Base-by-base conservation (phyloP, 805 yeast species). In the Wickerhamiella cacticola region DNA sequence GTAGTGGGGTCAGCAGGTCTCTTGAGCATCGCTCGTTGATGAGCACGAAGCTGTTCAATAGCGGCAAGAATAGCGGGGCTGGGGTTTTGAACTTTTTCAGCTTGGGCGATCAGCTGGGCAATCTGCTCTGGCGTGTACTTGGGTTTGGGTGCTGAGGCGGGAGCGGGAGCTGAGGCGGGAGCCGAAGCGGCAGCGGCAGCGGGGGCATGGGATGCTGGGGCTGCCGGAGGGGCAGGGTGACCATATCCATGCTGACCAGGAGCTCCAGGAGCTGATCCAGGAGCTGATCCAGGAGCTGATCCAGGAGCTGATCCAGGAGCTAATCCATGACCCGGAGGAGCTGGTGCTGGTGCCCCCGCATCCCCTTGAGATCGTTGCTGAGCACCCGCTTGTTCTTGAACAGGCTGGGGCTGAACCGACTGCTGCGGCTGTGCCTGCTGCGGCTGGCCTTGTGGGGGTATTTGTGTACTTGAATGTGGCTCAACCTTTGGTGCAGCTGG, bases 51-150 rank as follows among this genome's bases (percentile, higher is more conserved):
- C 51, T 63, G 66, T 46, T 58, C 60, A 36, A 64, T 53, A 39
- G 65, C 66, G 28, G 62, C 62, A 39, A 53, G 50, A 19, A 64
- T 59, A 23, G 58, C 55, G 5, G 65, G 61, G 5, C 63, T 52
- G 13, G 68, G 68, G 48, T 63, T 64, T 22, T 56, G 56, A 38
- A 64, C 63, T 47, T 61, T 61, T 50, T 60, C 63, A 21, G 68
- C 68, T 53, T 62, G 59, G 5, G 59, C 64, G 16, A 64, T 52
- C 18, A 64, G 55, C 49, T 62, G 59, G n/a, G 63, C 56, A 49
- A 64, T 63, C 35, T 62, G 53, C 41, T 57, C 65, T 1, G 55
- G 55, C 12, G 63, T 52, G 10, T 57, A 56, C 3, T 57, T 53
- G 16, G 53, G 52, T 46, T 54, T 55, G 24, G 55, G 8, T 5